Conservation (phyloP, 2,329 filamentous ascomycete species). For the Aspergillus tanneri region DNA sequence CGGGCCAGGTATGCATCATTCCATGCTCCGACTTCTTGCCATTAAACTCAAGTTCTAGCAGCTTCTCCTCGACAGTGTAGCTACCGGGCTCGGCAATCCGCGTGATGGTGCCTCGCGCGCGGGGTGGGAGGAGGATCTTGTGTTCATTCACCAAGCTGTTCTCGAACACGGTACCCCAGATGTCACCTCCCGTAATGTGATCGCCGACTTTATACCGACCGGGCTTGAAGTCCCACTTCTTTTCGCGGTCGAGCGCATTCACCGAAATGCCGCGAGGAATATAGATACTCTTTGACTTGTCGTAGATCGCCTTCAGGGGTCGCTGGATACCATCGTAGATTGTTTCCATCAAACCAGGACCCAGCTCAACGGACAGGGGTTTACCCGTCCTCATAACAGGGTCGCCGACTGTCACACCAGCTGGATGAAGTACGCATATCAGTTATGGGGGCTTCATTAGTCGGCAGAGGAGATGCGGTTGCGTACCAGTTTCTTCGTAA, state of each 20-base stretch:
- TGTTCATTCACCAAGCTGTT: conserved; percentile 94
- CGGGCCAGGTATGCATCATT: conserved; percentile 99
- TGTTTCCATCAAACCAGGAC: conserved; percentile 94
- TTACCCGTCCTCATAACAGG: conserved; percentile 88
- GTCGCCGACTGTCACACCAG: conserved; percentile 93
- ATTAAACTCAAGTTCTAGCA: conserved; percentile 95
- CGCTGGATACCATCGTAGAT: conserved; percentile 99
- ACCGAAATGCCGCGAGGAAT: conserved; percentile 91
- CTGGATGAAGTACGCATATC: conserved; percentile 36
- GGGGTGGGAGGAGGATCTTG: conserved; percentile 87
- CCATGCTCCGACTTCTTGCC: conserved; percentile 89
- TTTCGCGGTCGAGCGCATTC: conserved; percentile 82
- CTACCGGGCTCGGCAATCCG: conserved; percentile 83
- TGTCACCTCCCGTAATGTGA: conserved; percentile 92
- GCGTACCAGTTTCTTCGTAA: conserved; percentile 93
- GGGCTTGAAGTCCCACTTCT: conserved; percentile 96
- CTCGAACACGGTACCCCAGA: conserved; percentile 92
- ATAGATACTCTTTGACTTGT: conserved; percentile 82
- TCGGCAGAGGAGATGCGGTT: conserved; percentile 11
- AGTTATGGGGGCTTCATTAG: conserved; percentile 9
- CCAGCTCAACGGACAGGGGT: conserved; percentile 94
- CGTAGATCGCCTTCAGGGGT: conserved; percentile 80
- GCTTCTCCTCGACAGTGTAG: conserved; percentile 91
- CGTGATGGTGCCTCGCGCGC: conserved; percentile 88
- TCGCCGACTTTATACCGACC: conserved; percentile 85